A percentile compares a stretch with the other conserved stretches of the same genome.
Evolutionary conservation across 1,139 yeast genomes (phyloP).

Genomic region (Sugiyamaella castrensis): DNA sequence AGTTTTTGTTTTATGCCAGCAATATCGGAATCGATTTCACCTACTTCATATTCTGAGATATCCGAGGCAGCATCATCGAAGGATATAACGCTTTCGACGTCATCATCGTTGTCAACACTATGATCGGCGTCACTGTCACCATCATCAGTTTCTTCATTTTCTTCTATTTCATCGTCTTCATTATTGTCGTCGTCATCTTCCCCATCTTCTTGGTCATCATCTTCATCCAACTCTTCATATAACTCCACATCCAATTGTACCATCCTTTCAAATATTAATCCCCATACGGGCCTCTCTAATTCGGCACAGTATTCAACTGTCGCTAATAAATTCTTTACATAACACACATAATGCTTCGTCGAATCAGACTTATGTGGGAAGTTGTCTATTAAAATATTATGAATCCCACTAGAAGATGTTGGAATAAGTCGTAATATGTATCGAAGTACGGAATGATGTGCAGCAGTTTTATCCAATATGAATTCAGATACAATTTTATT

Average conservation of each 20-base stretch:
- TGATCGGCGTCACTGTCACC: constrained; percentile 19
- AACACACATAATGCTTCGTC: constrained; percentile 54
- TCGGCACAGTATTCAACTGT: constrained; percentile 71
- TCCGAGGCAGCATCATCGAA: constrained; percentile 40
- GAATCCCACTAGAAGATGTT: constrained; percentile 68
- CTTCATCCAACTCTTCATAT: constrained; percentile 81
- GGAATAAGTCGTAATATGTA: constrained; percentile 73
- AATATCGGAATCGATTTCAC: constrained; percentile 26
- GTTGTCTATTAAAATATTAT: constrained; percentile 50
- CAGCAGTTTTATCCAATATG: constrained; percentile 38
- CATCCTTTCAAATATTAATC: constrained; percentile 69
- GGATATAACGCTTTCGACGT: constrained; percentile 26
- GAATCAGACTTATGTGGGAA: constrained; percentile 82
- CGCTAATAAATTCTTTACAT: constrained; percentile 59
- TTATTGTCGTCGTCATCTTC: constrained; percentile 28
- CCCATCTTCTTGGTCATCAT: constrained; percentile 60
- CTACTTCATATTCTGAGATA: constrained; percentile 39
- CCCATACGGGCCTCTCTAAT: constrained; percentile 68
- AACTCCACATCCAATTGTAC: constrained; percentile 92
- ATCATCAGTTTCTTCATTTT: constrained; percentile 38
- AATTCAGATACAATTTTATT: constrained; percentile 63
- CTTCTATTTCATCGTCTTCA: constrained; percentile 27
- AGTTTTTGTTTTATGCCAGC: constrained; percentile 47
- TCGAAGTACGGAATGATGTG: constrained; percentile 66
- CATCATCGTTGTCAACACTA: constrained; percentile 26